Percentiles rank a stretch among this genome's conserved stretches.
Conservation (phyloP, 2,329 filamentous ascomycete species). For the Lomentospora prolificans region DNA sequence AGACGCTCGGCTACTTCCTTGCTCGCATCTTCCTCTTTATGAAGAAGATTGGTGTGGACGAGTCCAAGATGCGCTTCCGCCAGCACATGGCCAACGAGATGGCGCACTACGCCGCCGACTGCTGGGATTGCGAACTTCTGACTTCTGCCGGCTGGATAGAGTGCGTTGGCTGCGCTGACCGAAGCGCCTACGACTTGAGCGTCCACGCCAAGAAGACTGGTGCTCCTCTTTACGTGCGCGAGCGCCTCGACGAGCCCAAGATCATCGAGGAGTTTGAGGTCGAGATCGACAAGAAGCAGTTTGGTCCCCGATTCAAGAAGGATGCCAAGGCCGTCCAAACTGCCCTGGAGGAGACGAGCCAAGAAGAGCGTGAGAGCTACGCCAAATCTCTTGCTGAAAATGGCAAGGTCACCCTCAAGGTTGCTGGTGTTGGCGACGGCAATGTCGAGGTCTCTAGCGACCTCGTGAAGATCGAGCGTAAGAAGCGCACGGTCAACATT, state of each 20-base stretch:
- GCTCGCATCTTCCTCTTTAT: constrained; percentile 90
- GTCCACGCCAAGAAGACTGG: constrained; percentile 93
- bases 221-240: constrained; percentile 72
- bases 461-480: constrained; percentile 73
- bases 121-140: constrained; percentile 91
- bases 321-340: constrained; percentile 78
- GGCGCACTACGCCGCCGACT: constrained; percentile 91
- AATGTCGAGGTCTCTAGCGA: constrained; percentile 74
- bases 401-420: constrained; percentile 69
- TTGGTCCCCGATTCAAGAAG: constrained; percentile 92
- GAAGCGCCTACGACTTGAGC: constrained; percentile 86
- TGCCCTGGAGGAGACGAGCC: constrained; percentile 63
- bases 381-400: constrained; percentile 62
- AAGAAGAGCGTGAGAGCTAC: constrained; percentile 73
- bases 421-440: constrained; percentile 55
- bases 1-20: constrained; percentile 96
- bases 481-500: constrained; percentile 70
- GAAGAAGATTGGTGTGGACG: constrained; percentile 76
- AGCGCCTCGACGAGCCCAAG: constrained; percentile 68
- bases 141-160: constrained; percentile 97
- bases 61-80: constrained; percentile 83
- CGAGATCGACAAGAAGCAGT: constrained; percentile 88
- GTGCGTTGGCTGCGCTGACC: constrained; percentile 92
- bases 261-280: constrained; percentile 80
- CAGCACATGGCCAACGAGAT: constrained; percentile 80